Evolutionary conservation across 73 alveolate genomes (phyloP).

Genomic region (Paramecium tetraurelia): DNA sequence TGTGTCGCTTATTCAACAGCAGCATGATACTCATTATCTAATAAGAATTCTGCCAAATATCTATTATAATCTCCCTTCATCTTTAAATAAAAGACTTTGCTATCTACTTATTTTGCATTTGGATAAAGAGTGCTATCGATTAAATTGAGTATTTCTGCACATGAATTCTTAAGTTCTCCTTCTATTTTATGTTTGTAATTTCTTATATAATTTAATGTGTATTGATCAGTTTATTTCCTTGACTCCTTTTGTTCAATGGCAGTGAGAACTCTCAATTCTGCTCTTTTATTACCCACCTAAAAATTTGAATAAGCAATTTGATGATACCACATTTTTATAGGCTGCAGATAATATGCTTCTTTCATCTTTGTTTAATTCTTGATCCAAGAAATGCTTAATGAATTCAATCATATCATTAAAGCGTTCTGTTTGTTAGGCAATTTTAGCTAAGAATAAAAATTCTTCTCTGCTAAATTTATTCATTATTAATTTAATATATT

Average conservation of each 20-base stretch:
- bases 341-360: slow-evolving; percentile 87
- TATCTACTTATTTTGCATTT: slow-evolving; percentile 75
- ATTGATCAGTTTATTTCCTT: slow-evolving; percentile 75
- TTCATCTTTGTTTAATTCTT: slow-evolving; percentile 82
- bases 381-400: slow-evolving; percentile 69
- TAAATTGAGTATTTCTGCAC: slow-evolving; percentile 76
- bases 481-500: slow-evolving; percentile 30
- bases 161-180: slow-evolving; percentile 74
- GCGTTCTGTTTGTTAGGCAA: slow-evolving; percentile 83
- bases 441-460: slow-evolving; percentile 68
- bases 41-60: slow-evolving; percentile 87
- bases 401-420: slow-evolving; percentile 86
- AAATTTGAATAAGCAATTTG: slow-evolving; percentile 71
- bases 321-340: slow-evolving; percentile 74
- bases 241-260: slow-evolving; percentile 79
- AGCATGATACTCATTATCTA: slow-evolving; percentile 79
- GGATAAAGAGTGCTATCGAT: slow-evolving; percentile 74
- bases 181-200: slow-evolving; percentile 79
- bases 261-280: slow-evolving; percentile 86
- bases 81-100: slow-evolving; percentile 82
- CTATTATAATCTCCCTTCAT: slow-evolving; percentile 97
- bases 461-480: slow-evolving; percentile 71
- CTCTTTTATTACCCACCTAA: slow-evolving; percentile 81
- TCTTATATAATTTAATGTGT: slow-evolving; percentile 75
- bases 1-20: slow-evolving; percentile 81